Evolutionary conservation across 495 filamentous ascomycete genomes (phyloP).

Genomic region (Tuber borchii): DNA sequence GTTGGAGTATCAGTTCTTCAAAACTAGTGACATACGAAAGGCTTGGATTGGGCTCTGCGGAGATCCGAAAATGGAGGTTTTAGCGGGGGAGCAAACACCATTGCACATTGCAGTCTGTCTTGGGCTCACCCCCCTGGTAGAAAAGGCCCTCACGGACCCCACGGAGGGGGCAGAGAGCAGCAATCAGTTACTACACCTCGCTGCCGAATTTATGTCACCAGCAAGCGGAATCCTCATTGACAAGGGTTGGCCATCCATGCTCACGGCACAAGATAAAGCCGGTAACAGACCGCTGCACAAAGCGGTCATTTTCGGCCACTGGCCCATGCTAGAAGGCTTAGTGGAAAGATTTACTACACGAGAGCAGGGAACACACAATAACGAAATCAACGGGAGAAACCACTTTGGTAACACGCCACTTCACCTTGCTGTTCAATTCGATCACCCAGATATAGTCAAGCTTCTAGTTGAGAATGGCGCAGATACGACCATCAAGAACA

Average conservation of each 20-base stretch:
- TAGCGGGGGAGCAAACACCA: no score
- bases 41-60: no score
- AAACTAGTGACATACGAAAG: neutral
- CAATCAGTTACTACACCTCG: neutral
- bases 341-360: neutral
- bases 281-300: no score
- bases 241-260: no score
- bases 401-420: neutral
- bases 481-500: constrained; percentile 6
- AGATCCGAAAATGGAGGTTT: no score
- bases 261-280: neutral
- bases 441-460: neutral
- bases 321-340: neutral
- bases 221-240: neutral
- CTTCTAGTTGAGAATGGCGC: neutral
- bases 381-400: neutral
- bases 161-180: no score
- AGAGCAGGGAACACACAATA: neutral
- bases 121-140: neutral
- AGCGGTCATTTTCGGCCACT: no score
- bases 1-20: neutral
- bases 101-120: neutral
- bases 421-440: neutral
- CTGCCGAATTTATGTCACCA: neutral
- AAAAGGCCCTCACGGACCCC: no score